Base-by-base conservation (phyloP, 352 stramenopile species). In the Pythium chondricola region DNA sequence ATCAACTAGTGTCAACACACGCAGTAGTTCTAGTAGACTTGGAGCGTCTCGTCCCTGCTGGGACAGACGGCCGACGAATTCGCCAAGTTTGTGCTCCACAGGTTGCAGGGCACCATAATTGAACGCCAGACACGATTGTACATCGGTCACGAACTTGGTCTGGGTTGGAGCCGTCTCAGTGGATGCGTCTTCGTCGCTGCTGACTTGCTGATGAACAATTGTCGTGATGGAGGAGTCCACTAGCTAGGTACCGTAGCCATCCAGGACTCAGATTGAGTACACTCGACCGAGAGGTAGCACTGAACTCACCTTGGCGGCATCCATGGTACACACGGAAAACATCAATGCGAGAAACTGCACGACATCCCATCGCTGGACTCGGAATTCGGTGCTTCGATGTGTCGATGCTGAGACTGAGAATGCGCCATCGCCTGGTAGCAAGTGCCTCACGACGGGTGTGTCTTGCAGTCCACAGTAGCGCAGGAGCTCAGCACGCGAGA, bases 271-370 rank as follows among this genome's bases (percentile, higher is more conserved):
- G n/a, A n/a, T n/a, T n/a, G n/a, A n/a, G n/a, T n/a, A n/a, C n/a
- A n/a, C n/a, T n/a, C n/a, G n/a, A n/a, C n/a, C n/a, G n/a, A n/a
- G n/a, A n/a, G n/a, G n/a, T n/a, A n/a, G n/a, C n/a, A n/a, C n/a
- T n/a, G n/a, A n/a, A n/a, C 31, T 52, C 52, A 78, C 76, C 56
- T 18, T 48, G 18, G 17, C 30, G 4, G 54, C 30, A 1, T 74
- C 57, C 29, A 72, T 57, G 16, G 75, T 85, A n/a, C 75, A 88
- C 14, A 85, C 21, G 4, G 75, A 83, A 44, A 85, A 88, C 33
- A 60, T 75, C 17, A 62, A 26, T 2, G 64, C 65, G 27, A 88
- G 44, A 8, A 83, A 48, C 36, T 88, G 75, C 17, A 71, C 41
- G 21, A 88, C 62, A 43, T 88, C 73, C 72, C 73, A 88, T 26